A percentile compares a stretch with the other conserved stretches of the same genome.
phyloP scores from a whole-genome alignment of 129 eudicot genomes.

The Tagetes erecta region DNA sequence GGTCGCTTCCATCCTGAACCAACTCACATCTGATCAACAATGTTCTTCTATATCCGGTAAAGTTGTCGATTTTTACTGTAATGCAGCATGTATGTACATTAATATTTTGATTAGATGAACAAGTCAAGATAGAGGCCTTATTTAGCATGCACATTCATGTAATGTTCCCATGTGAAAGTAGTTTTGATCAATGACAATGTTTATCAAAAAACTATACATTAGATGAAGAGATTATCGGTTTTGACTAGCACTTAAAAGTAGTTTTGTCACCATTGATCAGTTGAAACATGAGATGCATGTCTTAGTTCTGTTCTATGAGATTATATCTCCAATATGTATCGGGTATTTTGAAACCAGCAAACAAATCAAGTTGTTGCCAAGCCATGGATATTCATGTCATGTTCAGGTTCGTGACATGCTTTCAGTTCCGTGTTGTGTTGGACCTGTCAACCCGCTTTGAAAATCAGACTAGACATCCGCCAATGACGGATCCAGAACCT shows the following conservation, averaged over 20 bases:
- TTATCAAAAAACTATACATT: conserved; percentile 9
- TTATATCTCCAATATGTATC: too few species aligned
- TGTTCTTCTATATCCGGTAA: conserved; percentile 1
- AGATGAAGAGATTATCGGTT: background rate
- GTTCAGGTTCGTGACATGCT: too few species aligned
- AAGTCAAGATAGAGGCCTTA: background rate
- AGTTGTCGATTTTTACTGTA: background rate
- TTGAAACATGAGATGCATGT: background rate
- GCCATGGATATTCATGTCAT: too few species aligned
- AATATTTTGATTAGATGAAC: conserved; percentile 8
- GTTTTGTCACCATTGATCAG: background rate
- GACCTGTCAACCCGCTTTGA: too few species aligned
- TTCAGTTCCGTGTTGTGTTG: too few species aligned
- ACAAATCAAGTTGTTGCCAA: too few species aligned
- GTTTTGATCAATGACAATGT: background rate
- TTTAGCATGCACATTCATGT: conserved; percentile 12
- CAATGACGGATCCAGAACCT: too few species aligned
- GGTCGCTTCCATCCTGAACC: conserved; percentile 69
- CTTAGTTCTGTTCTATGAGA: too few species aligned
- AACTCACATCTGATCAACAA: conserved; percentile 10
- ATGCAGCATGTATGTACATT: conserved; percentile 17
- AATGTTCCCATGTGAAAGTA: background rate
- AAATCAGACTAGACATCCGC: too few species aligned
- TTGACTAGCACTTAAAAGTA: too few species aligned
- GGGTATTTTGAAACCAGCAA: too few species aligned